Conservation (phyloP, 2,329 filamentous ascomycete genomes). For the Arthrobotrys entomopaga region DNA sequence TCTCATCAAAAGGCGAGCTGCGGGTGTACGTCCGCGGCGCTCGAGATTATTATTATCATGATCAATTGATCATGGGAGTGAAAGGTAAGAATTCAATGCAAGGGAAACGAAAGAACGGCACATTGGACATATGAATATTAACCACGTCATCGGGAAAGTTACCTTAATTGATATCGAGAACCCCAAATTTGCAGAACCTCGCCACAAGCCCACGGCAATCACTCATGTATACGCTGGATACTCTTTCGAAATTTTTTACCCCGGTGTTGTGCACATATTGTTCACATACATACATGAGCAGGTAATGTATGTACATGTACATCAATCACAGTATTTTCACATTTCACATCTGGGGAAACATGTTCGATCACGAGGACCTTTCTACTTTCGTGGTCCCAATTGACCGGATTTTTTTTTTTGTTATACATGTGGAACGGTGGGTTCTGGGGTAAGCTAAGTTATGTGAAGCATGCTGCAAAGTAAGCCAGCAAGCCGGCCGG, state of each 20-base stretch:
- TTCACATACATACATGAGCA: conserved; percentile 46
- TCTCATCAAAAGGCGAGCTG: too few species aligned
- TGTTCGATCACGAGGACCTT: conserved; percentile 44
- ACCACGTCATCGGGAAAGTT: conserved; percentile 52
- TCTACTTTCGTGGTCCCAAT: conserved; percentile 53
- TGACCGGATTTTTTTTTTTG: conserved; percentile 45
- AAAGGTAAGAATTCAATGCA: conserved; percentile 26
- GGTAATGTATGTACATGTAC: conserved; percentile 25
- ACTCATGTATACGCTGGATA: conserved; percentile 8
- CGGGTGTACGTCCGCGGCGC: background rate
- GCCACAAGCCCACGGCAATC: background rate
- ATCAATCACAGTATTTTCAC: conserved; percentile 47
- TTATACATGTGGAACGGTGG: conserved; percentile 21
- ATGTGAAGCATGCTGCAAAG: conserved; percentile 1
- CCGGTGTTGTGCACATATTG: conserved; percentile 36
- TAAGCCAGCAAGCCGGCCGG: conserved; percentile 24
- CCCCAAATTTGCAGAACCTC: conserved; percentile 1
- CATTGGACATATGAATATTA: conserved; percentile 46
- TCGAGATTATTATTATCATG: background rate
- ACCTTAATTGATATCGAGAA: conserved; percentile 1
- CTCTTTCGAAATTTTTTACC: conserved; percentile 1
- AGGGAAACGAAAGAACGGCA: conserved; percentile 28
- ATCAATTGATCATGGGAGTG: too few species aligned
- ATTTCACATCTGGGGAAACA: conserved; percentile 48
- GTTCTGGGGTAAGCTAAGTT: conserved; percentile 33